Evolutionary conservation across 805 yeast species (phyloP), one percentile per base, ranked within the genome.

Genomic region (Jamesozyma rosinii): DNA sequence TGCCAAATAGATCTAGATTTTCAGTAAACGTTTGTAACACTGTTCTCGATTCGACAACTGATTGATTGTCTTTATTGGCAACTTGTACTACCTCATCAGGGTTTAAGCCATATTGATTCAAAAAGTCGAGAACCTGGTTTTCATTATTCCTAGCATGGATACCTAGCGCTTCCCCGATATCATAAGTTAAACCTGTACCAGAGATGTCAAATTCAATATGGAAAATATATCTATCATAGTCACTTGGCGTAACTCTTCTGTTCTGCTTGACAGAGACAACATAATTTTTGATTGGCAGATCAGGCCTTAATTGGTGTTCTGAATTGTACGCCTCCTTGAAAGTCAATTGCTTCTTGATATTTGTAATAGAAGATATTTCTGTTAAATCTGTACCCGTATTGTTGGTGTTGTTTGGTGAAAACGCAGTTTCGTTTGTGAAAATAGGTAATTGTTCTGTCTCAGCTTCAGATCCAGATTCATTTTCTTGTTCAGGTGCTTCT

Each of bases 121-220:
- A 72, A 65, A 90, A 90, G 50, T 73, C 72, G 37, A 70, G 75
- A 42, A 89, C 95, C 32, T 69, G 74, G 15, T 67, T 73, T 34
- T 71, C 61, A 53, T 78, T 74, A 69, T 90, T 90, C 59, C 90
- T 80, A 39, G 95, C 96, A 57, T 90, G 97, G 47, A 90, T 77
- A 58, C 97, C 97, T 47, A 90, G 76, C 18, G 97, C 96, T 71
- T 90, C 97, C 62, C 97, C 97, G 59, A 90, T 87, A 50, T 81
- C 92, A 62, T 90, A 90, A 40, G 78, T 85, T 59, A 90, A 71
- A 21, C 95, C 96, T 31, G 97, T 88, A 42, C 94, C 95, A 37
- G 88, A 66, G 59, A 81, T 76, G 61, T 90, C 97, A 53, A 90
- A 87, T 68, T 90, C 97, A 53, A 90, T 83, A 61, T 90, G 95